Evolutionary conservation across 2,329 filamentous ascomycete genomes (phyloP).

Genomic region (Pyricularia sp.): DNA sequence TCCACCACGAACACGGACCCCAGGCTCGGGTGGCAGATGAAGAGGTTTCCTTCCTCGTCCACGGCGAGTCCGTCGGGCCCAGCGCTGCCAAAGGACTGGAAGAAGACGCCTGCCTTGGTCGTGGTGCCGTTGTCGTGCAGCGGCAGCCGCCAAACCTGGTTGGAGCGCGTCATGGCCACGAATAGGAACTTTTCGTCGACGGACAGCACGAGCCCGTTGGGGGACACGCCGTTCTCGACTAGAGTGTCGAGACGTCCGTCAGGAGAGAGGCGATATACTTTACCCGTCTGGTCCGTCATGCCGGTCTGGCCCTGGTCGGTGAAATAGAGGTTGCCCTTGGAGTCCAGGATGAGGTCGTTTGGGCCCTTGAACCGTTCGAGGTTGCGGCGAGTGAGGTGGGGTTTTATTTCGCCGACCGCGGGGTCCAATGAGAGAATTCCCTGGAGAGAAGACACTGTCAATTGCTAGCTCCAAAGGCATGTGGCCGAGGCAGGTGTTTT

Average conservation of each 20-base stretch:
- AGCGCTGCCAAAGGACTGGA: too few relatives aligned
- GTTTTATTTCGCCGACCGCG: neutral
- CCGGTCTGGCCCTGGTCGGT: conserved; percentile 1
- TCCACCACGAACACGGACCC: too few relatives aligned
- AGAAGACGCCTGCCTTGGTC: too few relatives aligned
- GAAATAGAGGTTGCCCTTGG: neutral
- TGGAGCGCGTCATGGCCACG: neutral
- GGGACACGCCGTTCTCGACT: neutral
- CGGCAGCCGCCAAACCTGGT: too few relatives aligned
- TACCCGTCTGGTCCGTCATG: neutral
- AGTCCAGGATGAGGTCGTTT: neutral
- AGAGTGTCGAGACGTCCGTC: neutral
- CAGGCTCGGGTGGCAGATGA: too few relatives aligned
- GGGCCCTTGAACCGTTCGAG: neutral
- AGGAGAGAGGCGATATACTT: neutral
- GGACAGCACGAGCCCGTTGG: neutral
- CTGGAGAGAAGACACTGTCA: neutral
- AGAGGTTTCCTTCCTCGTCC: too few relatives aligned
- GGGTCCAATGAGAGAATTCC: too few relatives aligned
- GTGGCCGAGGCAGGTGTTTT: too few relatives aligned
- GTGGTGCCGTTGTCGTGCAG: too few relatives aligned
- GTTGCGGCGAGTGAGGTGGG: neutral
- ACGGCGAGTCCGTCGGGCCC: too few relatives aligned
- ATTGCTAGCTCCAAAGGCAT: too few relatives aligned
- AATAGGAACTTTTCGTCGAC: neutral